phyloP scores from a whole-genome alignment of 1,284 basidiomycete species.

The Gomphus sp. region DNA sequence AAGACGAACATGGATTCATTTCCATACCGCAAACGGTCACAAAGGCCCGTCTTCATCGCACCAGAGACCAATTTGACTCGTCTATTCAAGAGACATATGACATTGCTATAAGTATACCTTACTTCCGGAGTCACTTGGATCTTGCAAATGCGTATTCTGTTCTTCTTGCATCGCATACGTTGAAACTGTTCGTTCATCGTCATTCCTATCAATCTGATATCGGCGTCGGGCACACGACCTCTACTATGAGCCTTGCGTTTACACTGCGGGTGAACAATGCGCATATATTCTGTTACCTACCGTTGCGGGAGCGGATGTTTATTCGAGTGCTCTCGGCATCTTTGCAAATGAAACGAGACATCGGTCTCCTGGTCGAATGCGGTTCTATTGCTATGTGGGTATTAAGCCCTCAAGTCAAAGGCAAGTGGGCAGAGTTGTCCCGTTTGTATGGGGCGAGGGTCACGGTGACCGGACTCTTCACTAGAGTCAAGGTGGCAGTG shows the following conservation, averaged over 20 bases:
- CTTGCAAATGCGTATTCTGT: constrained; percentile 10
- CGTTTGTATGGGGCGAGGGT: constrained; percentile 55
- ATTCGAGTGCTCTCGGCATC: constrained; percentile 37
- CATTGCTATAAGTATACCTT: constrained; percentile 23
- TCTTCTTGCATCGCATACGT: constrained; percentile 11
- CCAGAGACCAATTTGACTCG: constrained; percentile 15
- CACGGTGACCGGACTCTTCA: constrained; percentile 24
- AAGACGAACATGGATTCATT: constrained; percentile 16
- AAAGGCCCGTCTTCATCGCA: constrained; percentile 12
- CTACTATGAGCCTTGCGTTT: background rate
- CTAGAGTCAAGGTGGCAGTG: constrained; percentile 26
- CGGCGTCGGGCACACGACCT: background rate
- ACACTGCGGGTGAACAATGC: constrained; percentile 17
- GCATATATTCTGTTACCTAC: constrained; percentile 39
- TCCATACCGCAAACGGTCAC: constrained; percentile 15
- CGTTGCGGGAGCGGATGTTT: constrained; percentile 35
- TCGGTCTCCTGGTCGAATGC: constrained; percentile 20
- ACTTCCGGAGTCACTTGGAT: constrained; percentile 10
- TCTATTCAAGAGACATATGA: constrained; percentile 27
- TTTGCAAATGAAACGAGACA: constrained; percentile 13
- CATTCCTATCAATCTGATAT: background rate
- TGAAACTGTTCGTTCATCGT: constrained; percentile 6
- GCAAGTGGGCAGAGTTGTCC: constrained; percentile 74
- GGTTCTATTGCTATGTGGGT: constrained; percentile 37
- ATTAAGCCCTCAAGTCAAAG: constrained; percentile 24